Evolutionary conservation across 495 filamentous ascomycete genomes (phyloP).

Genomic region (Neurospora discreta): DNA sequence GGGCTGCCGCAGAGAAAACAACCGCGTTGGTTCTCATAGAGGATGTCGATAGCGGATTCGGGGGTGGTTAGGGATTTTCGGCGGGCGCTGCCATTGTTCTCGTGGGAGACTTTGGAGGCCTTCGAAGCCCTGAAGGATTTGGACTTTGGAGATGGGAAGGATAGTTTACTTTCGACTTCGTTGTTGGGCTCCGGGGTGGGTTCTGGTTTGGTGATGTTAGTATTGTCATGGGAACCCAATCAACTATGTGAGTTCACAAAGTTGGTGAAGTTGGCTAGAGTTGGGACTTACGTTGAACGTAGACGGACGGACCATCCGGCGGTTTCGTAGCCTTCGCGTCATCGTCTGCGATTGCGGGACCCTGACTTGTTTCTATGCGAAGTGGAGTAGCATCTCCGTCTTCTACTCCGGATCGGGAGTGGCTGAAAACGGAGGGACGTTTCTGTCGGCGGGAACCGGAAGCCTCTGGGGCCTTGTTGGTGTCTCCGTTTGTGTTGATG

Average conservation of each 20-base stretch:
- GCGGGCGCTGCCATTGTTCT: neutral
- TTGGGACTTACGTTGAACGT: neutral
- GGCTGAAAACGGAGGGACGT: neutral
- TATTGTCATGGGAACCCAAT: neutral
- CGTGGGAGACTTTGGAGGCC: neutral
- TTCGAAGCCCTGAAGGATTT: neutral
- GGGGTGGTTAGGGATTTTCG: conserved; percentile 11
- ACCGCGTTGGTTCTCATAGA: conserved; percentile 90
- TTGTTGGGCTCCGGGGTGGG: neutral
- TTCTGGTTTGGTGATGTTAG: neutral
- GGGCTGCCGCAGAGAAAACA: conserved; percentile 80
- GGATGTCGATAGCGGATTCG: conserved; percentile 65
- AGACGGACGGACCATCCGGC: neutral
- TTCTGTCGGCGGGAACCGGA: neutral
- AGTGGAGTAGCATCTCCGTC: neutral
- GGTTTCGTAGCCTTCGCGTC: neutral
- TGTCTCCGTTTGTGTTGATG: neutral
- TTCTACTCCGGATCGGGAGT: neutral
- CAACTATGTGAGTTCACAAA: neutral
- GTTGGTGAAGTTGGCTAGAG: neutral
- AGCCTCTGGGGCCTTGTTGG: neutral
- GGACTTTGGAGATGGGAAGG: neutral
- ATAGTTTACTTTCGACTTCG: neutral
- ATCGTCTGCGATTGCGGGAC: neutral
- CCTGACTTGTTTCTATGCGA: neutral